Evolutionary conservation across 78 protist species (phyloP), one percentile per base, ranked within the genome.

Genomic region (Dictyostelium brefeldianum): DNA sequence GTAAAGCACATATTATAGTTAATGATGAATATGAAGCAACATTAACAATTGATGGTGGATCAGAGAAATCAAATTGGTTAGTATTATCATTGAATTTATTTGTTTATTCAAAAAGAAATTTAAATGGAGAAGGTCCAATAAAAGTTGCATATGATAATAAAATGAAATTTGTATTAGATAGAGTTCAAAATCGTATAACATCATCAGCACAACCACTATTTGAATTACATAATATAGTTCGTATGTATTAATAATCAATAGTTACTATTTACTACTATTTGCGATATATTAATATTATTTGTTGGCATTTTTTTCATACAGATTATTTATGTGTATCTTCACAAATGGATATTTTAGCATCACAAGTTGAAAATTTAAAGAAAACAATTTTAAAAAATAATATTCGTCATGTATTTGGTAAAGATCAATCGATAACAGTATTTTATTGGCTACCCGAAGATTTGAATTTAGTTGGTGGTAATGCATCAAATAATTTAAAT

Each of bases 371-470:
- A 41, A 73, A 73, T 20, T 59, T 84, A 25, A 84, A 84, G 29
- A 84, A 84, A 50, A 84, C 92, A 48, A 64, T 78, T 31, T 27
- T 84, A 59, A 71, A 59, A 31, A 84, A 64, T 27, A 84, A 84
- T 48, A 84, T 84, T 10, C 54, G 50, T 46, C 75, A 82, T 84
- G 75, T 84, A 12, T 46, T 54, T 25, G 92, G 83, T 25, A 83
- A 70, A 57, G 93, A 87, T 36, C 78, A 74, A 62, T 87, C 93
- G 0, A 41, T 87, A 9, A 87, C 93, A 2, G 80, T 87, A 50
- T 87, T 77, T 43, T 87, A 87, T 64, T 87, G 93, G 93, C 48
- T 87, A 65, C 83, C 92, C 1, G 93, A 87, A 1, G 93, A 87
- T 27, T n/a, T 87, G 5, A 48, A 78, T 78, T 36, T 78, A 6